Evolutionary conservation across 306 rosid species (phyloP), one percentile per base, ranked within the genome.

Genomic region (Sechiopsis laciniata): DNA sequence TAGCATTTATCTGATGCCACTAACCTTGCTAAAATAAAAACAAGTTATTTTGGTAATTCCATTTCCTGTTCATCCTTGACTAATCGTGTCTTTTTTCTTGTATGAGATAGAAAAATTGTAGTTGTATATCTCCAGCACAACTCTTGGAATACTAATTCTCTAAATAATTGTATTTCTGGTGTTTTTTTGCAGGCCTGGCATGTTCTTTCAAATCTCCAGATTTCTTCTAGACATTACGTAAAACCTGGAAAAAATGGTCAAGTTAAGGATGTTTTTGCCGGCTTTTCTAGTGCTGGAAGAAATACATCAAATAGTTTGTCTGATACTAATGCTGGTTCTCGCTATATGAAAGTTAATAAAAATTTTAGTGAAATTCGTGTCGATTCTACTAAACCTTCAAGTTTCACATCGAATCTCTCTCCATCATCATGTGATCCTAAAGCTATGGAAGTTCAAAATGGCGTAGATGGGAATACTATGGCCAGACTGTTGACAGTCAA

Each of bases 101-200:
- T 68, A 22, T 48, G 42, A 48, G 57, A 68, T 7, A 32, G 8
- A 35, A 40, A 37, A 72, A 56, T 55, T 17, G 12, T 40, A 73
- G 66, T 21, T 58, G 20, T 72, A 55, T 55, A 35, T 12, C 13
- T 35, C 32, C 52, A 17, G 20, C 32, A 1, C 61, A 61, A 16
- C 35, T 55, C 52, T 26, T 32, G 75, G 29, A 72, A 29, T 52
- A 72, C 20, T 24, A n/a, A 10, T 26, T 32, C 40, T 80, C 50
- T 54, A 57, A 74, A 72, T 76, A 53, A 71, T 58, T 71, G 26
- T 35, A 73, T 68, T 60, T 22, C 71, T 71, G 45, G 75, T 67
- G 35, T 75, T 67, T 75, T 11, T 60, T 75, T 19, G 78, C 88
- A 94, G 99, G 97, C 91, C 53, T 94, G 96, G 95, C 73, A 63